Base-by-base conservation (phyloP, 345 rosid species). In the Salix brachista region DNA sequence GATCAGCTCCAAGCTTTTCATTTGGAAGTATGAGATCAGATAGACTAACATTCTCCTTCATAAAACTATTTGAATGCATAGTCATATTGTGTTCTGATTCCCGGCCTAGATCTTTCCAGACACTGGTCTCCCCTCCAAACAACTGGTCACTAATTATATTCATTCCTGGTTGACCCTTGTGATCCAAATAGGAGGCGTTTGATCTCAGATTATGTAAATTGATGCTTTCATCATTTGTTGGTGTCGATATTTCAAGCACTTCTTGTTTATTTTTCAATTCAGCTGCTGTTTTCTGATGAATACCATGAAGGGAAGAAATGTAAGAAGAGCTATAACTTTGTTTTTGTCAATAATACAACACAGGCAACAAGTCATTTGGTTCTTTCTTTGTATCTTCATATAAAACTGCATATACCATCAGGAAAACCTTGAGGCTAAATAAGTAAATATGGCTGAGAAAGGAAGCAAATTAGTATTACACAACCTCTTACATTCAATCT, bases 371-470 rank as follows among this genome's bases (percentile, higher is more conserved):
- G 70, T 79, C 72, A 70, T 84, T 78, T 78, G 86, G 75, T 77
- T 65, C 82, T 73, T 70, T 72, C 74, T 80, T 76, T 77, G 79
- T 75, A 77, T 82, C 85, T 78, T 80, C 86, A 74, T 82, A 85
- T 76, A 82, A 8, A 82, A 75, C 82, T 80, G 76, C 77, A 75
- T 66, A 80, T 74, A 74, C 81, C 60, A 77, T 74, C 82, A 69
- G 85, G 83, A 72, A 77, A 72, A 76, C 74, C 88, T 77, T 86
- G 76, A 85, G 58, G 74, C 83, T 74, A 85, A 82, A 76, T 76
- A 68, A 84, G 84, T 54, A 88, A 61, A 76, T 80, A 86, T 77
- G 84, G 84, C 97, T 91, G 93, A 76, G 77, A 50, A 74, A 62
- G 30, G 70, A 8, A 62, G 76, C 44, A 65, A 0, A 52, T 52